These are phyloP conservation scores for Obba rivulosa DNA, from an alignment of 768 basidiomycete species.

Conservation along the genomic window DNA sequence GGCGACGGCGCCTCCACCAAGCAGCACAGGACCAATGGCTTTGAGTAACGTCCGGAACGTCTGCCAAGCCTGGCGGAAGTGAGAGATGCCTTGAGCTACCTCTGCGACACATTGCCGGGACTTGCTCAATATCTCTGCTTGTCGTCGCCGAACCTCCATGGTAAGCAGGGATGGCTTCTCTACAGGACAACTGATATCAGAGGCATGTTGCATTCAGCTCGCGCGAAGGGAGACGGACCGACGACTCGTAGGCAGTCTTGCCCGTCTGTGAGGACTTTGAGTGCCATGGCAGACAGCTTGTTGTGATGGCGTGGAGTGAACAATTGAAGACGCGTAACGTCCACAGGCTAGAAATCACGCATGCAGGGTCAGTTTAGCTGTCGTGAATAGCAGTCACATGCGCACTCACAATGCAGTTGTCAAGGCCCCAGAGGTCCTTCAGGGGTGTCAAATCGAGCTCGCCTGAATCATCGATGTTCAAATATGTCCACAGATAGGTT, in stretches of 20 bases:
- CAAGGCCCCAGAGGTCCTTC: slow-evolving; percentile 5
- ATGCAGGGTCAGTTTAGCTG: background rate
- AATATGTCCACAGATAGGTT: too few relatives aligned
- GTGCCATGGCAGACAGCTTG: background rate
- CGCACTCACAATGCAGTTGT: slow-evolving; percentile 10
- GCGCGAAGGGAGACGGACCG: background rate
- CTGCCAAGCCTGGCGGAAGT: slow-evolving; percentile 13
- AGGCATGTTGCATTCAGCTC: too few relatives aligned
- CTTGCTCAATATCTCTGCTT: background rate
- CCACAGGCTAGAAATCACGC: too few relatives aligned
- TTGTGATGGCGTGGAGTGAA: background rate
- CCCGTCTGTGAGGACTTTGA: background rate
- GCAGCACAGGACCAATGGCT: too few relatives aligned
- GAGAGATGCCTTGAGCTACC: background rate
- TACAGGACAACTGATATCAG: background rate
- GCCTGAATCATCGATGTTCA: background rate
- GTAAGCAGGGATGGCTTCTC: background rate
- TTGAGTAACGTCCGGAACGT: slow-evolving; percentile 18
- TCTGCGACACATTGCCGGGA: background rate
- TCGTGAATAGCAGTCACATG: background rate
- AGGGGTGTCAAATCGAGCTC: slow-evolving; percentile 4
- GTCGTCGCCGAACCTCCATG: background rate
- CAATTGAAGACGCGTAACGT: too few relatives aligned
- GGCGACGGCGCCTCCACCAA: too few relatives aligned
- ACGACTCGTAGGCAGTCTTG: slow-evolving; percentile 1